These are phyloP conservation scores for Melanogaster broomeanus DNA, from an alignment of 768 basidiomycete genomes.

Conservation along the genomic window DNA sequence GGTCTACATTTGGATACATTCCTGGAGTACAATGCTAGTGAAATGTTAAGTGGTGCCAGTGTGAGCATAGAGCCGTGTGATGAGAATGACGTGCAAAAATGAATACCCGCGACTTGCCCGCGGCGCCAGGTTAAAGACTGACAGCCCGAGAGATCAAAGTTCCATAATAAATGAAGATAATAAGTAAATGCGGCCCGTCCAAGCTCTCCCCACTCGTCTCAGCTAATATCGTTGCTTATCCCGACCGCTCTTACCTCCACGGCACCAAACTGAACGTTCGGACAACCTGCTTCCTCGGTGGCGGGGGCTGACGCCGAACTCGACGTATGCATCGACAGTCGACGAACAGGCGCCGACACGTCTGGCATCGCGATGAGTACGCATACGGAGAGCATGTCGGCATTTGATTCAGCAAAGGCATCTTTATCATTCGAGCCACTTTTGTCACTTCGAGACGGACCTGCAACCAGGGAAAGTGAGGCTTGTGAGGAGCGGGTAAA, in stretches of 20 bases:
- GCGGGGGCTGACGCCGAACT: neutral
- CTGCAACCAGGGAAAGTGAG: too few species aligned
- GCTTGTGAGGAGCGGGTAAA: too few species aligned
- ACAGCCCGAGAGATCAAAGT: too few species aligned
- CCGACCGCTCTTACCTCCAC: neutral
- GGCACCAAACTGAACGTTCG: neutral
- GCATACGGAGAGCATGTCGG: slow-evolving; percentile 10
- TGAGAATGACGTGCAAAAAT: too few species aligned
- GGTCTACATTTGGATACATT: too few species aligned
- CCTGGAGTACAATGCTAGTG: too few species aligned
- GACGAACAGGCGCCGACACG: slow-evolving; percentile 2
- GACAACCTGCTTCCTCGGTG: neutral
- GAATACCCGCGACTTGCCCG: too few species aligned
- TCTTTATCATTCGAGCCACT: too few species aligned
- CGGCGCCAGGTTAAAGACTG: too few species aligned
- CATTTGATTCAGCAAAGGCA: neutral
- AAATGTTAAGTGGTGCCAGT: too few species aligned
- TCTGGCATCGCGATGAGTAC: slow-evolving; percentile 27
- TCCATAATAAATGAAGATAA: neutral
- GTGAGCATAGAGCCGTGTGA: too few species aligned
- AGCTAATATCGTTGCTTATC: neutral
- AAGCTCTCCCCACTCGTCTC: neutral
- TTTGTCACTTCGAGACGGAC: too few species aligned
- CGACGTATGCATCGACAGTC: neutral
- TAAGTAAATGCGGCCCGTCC: neutral